These are phyloP conservation scores for Penicillium tannophilum DNA, from an alignment of 495 filamentous ascomycete species.

Conservation along the genomic window DNA sequence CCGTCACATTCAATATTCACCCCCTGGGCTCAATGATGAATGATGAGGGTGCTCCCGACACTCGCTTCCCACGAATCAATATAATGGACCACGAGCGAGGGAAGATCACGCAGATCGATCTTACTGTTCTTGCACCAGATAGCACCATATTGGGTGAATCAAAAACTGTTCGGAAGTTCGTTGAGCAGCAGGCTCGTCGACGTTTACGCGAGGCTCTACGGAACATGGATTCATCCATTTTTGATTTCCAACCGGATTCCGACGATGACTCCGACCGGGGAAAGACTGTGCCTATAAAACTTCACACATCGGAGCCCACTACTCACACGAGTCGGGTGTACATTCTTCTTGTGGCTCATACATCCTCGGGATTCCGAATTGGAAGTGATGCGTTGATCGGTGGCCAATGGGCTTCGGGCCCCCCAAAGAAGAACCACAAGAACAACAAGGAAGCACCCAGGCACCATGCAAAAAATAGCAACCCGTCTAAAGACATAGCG, in stretches of 20 bases:
- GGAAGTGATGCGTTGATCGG: conserved; percentile 67
- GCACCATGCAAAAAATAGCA: neutral
- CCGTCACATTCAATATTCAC: conserved; percentile 58
- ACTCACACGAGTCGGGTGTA: conserved; percentile 64
- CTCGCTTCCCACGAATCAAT: conserved; percentile 40
- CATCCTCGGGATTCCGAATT: conserved; percentile 60
- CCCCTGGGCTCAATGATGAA: conserved; percentile 40
- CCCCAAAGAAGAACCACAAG: conserved; percentile 10
- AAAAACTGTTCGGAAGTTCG: conserved; percentile 12
- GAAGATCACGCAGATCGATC: conserved; percentile 57
- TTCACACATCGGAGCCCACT: conserved; percentile 58
- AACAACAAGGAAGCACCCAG: conserved; percentile 13
- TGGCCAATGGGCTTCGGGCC: conserved; percentile 29
- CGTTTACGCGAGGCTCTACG: conserved; percentile 14
- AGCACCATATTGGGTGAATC: conserved; percentile 9
- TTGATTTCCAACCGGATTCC: conserved; percentile 6
- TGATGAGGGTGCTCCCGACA: neutral
- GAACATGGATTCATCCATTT: conserved; percentile 14
- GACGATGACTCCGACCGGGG: neutral
- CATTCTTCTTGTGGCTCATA: conserved; percentile 72
- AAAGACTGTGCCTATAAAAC: conserved; percentile 40
- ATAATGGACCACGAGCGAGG: conserved; percentile 39
- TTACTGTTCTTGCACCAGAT: conserved; percentile 60
- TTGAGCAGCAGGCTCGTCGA: conserved; percentile 14
- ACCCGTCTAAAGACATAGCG: neutral